These are phyloP conservation scores for Phytophthora aleatoria DNA, from an alignment of 352 stramenopile genomes.

Conservation along the genomic window DNA sequence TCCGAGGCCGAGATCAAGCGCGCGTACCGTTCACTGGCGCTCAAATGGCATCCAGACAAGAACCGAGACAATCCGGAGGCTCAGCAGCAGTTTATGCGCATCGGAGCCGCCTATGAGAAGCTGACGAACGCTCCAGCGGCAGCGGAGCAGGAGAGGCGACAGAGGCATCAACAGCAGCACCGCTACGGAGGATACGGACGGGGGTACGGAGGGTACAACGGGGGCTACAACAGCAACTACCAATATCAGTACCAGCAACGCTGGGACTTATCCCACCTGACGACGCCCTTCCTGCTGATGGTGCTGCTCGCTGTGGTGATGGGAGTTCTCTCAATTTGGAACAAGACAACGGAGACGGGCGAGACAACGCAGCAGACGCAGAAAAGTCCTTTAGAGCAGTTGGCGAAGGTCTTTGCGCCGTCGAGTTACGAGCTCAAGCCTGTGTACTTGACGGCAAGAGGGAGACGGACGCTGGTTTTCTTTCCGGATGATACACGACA, in stretches of 20 bases:
- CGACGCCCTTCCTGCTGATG: slow-evolving; percentile 58
- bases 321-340: slow-evolving; percentile 51
- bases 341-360: slow-evolving; percentile 23
- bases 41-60: slow-evolving; percentile 93
- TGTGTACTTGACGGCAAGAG: slow-evolving; percentile 65
- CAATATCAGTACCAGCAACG: slow-evolving; percentile 26
- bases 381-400: slow-evolving; percentile 46
- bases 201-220: slow-evolving; percentile 7
- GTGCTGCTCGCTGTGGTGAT: slow-evolving; percentile 46
- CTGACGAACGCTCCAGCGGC: slow-evolving; percentile 35
- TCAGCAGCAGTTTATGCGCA: slow-evolving; percentile 78
- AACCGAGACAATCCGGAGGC: slow-evolving; percentile 70
- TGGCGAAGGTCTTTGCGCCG: slow-evolving; percentile 74
- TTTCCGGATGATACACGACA: slow-evolving; percentile 54
- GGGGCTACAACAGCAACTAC: slow-evolving; percentile 28
- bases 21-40: slow-evolving; percentile 81
- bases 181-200: slow-evolving; percentile 20
- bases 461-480: slow-evolving; percentile 66
- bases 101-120: slow-evolving; percentile 73
- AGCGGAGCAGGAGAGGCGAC: slow-evolving; percentile 13
- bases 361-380: slow-evolving; percentile 4
- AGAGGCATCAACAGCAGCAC: slow-evolving; percentile 54
- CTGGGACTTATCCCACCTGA: slow-evolving; percentile 38
- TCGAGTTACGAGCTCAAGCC: slow-evolving; percentile 72
- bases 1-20: slow-evolving; percentile 83